Conservation (phyloP, 2,329 filamentous ascomycete species). For the Dissoconium aciculare region DNA sequence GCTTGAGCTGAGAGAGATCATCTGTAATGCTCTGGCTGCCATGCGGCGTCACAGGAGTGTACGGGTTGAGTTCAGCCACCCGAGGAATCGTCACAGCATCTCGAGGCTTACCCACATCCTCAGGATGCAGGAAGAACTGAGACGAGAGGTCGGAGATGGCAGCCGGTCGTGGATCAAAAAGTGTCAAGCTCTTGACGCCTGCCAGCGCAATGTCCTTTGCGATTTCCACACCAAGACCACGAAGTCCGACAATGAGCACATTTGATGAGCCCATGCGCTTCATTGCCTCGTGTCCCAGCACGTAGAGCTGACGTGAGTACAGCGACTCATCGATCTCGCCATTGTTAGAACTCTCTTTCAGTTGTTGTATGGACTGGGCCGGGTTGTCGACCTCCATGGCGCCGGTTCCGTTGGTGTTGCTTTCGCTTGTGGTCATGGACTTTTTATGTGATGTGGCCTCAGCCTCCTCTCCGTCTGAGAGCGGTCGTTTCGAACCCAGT, state of each 20-base stretch:
- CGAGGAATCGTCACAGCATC: conserved; percentile 75
- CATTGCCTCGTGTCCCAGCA: conserved; percentile 73
- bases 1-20: conserved; percentile 68
- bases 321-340: conserved; percentile 54
- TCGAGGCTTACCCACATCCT: conserved; percentile 84
- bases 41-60: conserved; percentile 78
- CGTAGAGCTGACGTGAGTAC: conserved; percentile 54
- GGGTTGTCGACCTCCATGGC: conserved; percentile 50
- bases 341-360: conserved; percentile 36
- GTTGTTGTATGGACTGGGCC: conserved; percentile 42
- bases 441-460: background rate
- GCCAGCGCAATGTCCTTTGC: conserved; percentile 97
- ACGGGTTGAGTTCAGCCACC: conserved; percentile 88
- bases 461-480: background rate
- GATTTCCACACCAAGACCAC: conserved; percentile 91
- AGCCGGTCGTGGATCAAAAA: conserved; percentile 77
- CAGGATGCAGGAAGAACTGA: conserved; percentile 84
- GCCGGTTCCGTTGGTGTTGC: conserved; percentile 11
- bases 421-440: conserved; percentile 6
- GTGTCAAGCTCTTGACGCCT: conserved; percentile 89
- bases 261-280: conserved; percentile 98
- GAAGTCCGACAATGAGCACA: conserved; percentile 78
- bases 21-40: conserved; percentile 48
- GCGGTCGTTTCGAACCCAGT: background rate
- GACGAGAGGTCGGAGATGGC: conserved; percentile 81